Evolutionary conservation across 2,329 filamentous ascomycete genomes (phyloP), one percentile per base, ranked within the genome.

Genomic region (Coniochaeta prunicola): DNA sequence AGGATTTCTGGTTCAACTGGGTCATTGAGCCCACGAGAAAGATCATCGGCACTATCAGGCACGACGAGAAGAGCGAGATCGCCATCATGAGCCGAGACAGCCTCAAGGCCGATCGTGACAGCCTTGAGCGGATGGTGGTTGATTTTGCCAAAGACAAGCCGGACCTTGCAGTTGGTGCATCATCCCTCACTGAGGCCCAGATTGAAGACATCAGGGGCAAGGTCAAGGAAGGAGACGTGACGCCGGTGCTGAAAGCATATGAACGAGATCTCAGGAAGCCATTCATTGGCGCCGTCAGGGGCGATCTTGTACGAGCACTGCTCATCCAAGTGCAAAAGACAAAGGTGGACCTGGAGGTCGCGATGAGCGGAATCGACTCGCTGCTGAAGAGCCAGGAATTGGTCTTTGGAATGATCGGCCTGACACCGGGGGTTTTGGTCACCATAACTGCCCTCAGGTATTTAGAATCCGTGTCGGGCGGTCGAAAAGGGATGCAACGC

Each of bases 311-410:
- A 36, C 87, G 93, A 57, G 92, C 93, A 4, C 83, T 99, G 30
- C 80, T 99, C 50, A 97, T 99, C 58, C 94, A 99, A 70, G 88
- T 99, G 38, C 94, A 99, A 69, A 99, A 99, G 80, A 97, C 94
- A 24, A 99, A 99, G 77, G 94, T 99, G 9, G 94, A 99, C 69
- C 86, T 99, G 13, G 94, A 99, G 73, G 87, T 97, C 61, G 94
- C 94, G 15, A 92, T 99, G 76, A 91, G 90, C 60, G 94, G 94
- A 19, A 99, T 99, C 64, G 93, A 99, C 77, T 86, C 91, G 34
- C 82, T 99, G 33, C 81, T 99, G 59, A 96, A 94, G 76, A 97
- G 92, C 68, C 94, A 99, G 70, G 93, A 99, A 70, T 82, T 99
- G 54, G 90, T 99, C 26, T 99, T 99, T 75, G 94, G 91, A n/a